Conservation (phyloP, 768 basidiomycete genomes). For the Tulasnella sp. region DNA sequence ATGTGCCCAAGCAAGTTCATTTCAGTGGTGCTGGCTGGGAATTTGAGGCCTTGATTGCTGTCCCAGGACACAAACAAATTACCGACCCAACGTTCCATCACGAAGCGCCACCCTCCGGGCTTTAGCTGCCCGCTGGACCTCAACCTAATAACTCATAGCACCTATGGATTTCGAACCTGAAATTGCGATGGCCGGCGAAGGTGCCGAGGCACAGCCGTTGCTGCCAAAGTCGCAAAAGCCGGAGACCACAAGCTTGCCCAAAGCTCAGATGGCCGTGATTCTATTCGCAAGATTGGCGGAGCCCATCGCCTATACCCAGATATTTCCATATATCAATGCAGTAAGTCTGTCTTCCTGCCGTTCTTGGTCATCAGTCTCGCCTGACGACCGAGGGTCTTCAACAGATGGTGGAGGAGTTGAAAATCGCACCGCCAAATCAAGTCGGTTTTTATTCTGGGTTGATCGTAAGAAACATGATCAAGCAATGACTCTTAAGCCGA, state of each 20-base stretch:
- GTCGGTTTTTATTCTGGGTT: conserved; percentile 27
- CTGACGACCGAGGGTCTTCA: background rate
- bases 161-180: background rate
- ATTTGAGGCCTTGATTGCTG: too few species aligned
- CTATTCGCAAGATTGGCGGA: conserved; percentile 28
- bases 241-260: conserved; percentile 19
- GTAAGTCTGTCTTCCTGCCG: background rate
- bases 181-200: background rate
- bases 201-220: background rate
- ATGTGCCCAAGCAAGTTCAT: background rate
- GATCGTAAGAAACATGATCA: conserved; percentile 2
- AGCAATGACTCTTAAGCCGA: background rate
- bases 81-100: background rate
- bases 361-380: background rate
- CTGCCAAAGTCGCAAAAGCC: background rate
- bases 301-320: conserved; percentile 27
- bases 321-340: conserved; percentile 30
- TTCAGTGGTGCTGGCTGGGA: background rate
- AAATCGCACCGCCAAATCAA: conserved; percentile 20
- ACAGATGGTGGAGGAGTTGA: conserved; percentile 26
- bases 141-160: background rate
- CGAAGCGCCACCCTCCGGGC: background rate
- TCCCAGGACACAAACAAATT: too few species aligned
- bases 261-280: conserved; percentile 27
- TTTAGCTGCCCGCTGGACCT: background rate